phyloP scores from a whole-genome alignment of 2,329 filamentous ascomycete genomes.

The Lomentospora prolificans region DNA sequence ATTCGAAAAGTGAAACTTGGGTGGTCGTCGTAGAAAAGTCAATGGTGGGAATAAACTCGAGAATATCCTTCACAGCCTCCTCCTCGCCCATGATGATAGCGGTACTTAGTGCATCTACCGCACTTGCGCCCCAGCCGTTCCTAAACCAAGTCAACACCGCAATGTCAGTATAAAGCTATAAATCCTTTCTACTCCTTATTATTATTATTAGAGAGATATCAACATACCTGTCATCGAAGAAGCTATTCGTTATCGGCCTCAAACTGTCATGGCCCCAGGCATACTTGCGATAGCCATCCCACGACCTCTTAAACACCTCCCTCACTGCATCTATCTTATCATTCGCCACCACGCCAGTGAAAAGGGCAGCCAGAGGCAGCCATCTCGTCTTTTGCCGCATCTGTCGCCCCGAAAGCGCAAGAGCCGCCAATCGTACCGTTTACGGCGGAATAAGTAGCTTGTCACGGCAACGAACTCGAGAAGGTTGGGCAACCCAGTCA shows the following conservation, averaged over 20 bases:
- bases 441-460: too few species aligned
- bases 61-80: constrained; percentile 58
- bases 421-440: too few species aligned
- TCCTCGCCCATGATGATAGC: constrained; percentile 66
- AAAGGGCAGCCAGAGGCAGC: constrained; percentile 2
- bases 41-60: constrained; percentile 60
- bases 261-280: constrained; percentile 73
- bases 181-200: too few species aligned
- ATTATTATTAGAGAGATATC: too few species aligned
- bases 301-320: constrained; percentile 59
- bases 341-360: neutral
- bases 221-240: constrained; percentile 59
- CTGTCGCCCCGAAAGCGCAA: neutral
- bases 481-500: too few species aligned
- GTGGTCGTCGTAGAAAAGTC: constrained; percentile 44
- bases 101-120: constrained; percentile 71
- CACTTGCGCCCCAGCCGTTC: constrained; percentile 77
- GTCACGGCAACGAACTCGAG: too few species aligned
- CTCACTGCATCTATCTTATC: constrained; percentile 39
- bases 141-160: too few species aligned
- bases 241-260: constrained; percentile 54
- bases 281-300: constrained; percentile 63
- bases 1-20: constrained; percentile 73
- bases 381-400: neutral
- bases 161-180: too few species aligned